Percentiles rank a stretch among this genome's conserved stretches.
phyloP scores from a whole-genome alignment of 2,329 filamentous ascomycete genomes.

The Fusarium torreyae region DNA sequence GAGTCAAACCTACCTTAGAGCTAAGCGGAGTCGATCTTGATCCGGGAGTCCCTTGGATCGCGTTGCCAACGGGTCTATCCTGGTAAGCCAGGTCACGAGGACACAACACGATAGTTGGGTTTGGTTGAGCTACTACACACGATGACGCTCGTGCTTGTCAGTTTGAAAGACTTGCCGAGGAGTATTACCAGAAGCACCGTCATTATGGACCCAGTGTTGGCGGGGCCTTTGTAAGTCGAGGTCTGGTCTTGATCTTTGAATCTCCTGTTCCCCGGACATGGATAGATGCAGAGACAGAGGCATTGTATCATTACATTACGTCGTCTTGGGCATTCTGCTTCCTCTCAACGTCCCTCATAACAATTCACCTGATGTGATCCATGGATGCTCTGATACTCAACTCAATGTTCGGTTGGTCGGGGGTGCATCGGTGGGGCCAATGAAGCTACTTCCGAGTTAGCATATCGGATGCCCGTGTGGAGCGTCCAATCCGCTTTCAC shows the following conservation, averaged over 20 bases:
- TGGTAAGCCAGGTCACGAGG: slow-evolving; percentile 34
- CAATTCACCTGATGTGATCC: slow-evolving; percentile 47
- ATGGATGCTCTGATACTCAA: slow-evolving; percentile 42
- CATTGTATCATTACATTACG: background rate
- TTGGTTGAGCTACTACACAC: slow-evolving; percentile 32
- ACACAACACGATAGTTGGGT: slow-evolving; percentile 10
- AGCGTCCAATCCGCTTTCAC: slow-evolving; percentile 51
- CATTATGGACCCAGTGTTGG: slow-evolving; percentile 25
- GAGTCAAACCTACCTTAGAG: slow-evolving; percentile 10
- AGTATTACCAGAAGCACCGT: slow-evolving; percentile 23
- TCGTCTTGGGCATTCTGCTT: slow-evolving; percentile 13
- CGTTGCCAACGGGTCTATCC: slow-evolving; percentile 20
- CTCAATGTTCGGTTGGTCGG: slow-evolving; percentile 45
- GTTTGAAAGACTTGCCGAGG: background rate
- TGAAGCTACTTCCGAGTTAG: slow-evolving; percentile 47
- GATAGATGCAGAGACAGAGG: background rate
- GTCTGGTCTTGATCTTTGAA: background rate
- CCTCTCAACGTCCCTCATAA: slow-evolving; percentile 13
- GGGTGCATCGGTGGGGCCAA: slow-evolving; percentile 39
- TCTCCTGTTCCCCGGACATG: slow-evolving; percentile 7
- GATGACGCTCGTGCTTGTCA: slow-evolving; percentile 38
- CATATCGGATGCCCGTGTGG: slow-evolving; percentile 41
- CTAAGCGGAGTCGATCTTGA: slow-evolving; percentile 36
- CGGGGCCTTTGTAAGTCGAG: slow-evolving; percentile 26
- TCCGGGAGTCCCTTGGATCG: slow-evolving; percentile 38